phyloP scores from a whole-genome alignment of 192 early-diverging fungal genomes.

The Geranomyces variabilis region DNA sequence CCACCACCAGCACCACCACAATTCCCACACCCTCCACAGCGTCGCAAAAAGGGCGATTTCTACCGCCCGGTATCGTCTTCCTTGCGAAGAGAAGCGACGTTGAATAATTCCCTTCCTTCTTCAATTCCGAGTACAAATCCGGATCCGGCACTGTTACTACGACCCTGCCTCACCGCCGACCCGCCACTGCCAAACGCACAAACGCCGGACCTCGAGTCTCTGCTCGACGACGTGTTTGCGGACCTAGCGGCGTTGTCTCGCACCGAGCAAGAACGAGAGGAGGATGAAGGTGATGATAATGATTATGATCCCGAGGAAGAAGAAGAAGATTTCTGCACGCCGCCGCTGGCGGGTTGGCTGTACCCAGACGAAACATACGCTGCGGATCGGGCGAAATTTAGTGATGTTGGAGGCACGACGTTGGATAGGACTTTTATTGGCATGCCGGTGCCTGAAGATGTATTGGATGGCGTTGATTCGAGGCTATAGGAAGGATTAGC shows the following conservation, averaged over 20 bases:
- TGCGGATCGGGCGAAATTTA: neutral
- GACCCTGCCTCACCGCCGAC: neutral
- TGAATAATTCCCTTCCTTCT: no score
- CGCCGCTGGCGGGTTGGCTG: neutral
- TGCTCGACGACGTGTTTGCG: slow-evolving; percentile 20
- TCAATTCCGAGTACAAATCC: no score
- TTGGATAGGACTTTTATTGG: slow-evolving; percentile 15
- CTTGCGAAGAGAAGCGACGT: neutral
- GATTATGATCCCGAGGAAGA: neutral
- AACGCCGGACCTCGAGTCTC: slow-evolving; percentile 3
- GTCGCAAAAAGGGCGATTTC: neutral
- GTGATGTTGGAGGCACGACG: slow-evolving; percentile 1
- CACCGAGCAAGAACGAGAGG: neutral
- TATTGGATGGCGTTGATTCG: slow-evolving; percentile 5
- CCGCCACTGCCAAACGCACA: neutral
- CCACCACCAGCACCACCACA: no score
- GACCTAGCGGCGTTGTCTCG: neutral
- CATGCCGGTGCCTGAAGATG: neutral
- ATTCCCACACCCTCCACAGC: no score
- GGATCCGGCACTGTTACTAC: no score
- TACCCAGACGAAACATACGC: neutral
- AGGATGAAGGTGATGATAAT: neutral
- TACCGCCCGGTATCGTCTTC: neutral
- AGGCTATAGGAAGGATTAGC: neutral
- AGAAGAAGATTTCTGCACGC: neutral